Evolutionary conservation across 371 early-diverging fungal genomes (phyloP).

Genomic region (Mortierella polycephala): DNA sequence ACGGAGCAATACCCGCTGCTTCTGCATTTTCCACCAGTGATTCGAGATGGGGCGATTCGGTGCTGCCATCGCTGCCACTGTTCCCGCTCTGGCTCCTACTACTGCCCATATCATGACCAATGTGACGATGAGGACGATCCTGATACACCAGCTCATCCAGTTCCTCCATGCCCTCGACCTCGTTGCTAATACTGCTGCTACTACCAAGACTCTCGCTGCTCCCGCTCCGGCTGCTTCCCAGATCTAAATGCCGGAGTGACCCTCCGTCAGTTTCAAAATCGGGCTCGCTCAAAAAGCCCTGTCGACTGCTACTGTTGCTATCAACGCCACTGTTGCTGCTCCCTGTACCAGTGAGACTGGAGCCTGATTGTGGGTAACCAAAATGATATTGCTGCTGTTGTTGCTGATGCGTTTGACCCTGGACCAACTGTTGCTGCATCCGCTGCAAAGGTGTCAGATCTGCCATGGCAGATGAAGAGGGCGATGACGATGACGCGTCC

Average conservation of each 20-base stretch:
- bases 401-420: slow-evolving; percentile 32
- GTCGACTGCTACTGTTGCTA: slow-evolving; percentile 41
- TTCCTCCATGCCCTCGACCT: slow-evolving; percentile 9
- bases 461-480: not conserved
- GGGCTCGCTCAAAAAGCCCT: slow-evolving; percentile 14
- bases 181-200: not conserved
- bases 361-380: slow-evolving; percentile 43
- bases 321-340: slow-evolving; percentile 23
- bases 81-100: slow-evolving; percentile 4
- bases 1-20: not conserved
- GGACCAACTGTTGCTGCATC: slow-evolving; percentile 45
- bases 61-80: slow-evolving; percentile 1
- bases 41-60: slow-evolving; percentile 11
- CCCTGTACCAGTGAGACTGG: slow-evolving; percentile 15
- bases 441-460: slow-evolving; percentile 38
- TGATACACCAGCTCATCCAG: not conserved
- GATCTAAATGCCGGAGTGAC: slow-evolving; percentile 9
- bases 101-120: not conserved
- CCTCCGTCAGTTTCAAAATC: slow-evolving; percentile 18
- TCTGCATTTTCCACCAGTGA: not conserved
- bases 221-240: slow-evolving; percentile 7
- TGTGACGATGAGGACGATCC: not conserved
- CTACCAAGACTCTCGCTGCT: slow-evolving; percentile 1
- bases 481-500: not conserved
- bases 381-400: slow-evolving; percentile 21